Evolutionary conservation across 148 eudicot species (phyloP).

Genomic region (Polygonum aviculare): DNA sequence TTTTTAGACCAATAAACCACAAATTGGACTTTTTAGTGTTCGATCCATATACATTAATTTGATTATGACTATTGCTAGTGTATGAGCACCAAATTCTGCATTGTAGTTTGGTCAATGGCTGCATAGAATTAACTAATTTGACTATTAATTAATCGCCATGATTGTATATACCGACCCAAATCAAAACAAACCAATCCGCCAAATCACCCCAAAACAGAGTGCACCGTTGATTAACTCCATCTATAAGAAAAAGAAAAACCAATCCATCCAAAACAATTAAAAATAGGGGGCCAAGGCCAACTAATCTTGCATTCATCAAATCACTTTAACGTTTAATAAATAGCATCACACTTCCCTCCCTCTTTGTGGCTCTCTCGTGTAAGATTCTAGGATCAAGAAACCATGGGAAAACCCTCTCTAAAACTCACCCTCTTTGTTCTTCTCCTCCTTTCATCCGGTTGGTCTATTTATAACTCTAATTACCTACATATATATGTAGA

Average conservation of each 20-base stretch:
- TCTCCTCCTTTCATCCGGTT: background rate
- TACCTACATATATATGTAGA: background rate
- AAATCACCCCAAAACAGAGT: background rate
- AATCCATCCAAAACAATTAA: background rate
- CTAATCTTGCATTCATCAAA: background rate
- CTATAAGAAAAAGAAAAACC: background rate
- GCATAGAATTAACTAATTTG: background rate
- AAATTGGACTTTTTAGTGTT: too few species aligned
- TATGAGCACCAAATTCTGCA: background rate
- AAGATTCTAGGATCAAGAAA: background rate
- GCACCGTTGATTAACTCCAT: background rate
- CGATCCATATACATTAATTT: too few species aligned
- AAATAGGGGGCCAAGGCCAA: background rate
- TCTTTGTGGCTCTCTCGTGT: background rate
- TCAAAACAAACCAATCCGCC: background rate
- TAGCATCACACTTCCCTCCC: background rate
- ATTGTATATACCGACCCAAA: background rate
- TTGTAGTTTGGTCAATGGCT: background rate
- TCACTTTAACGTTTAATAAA: background rate
- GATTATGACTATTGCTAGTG: background rate
- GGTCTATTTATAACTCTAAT: background rate
- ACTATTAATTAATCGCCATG: background rate
- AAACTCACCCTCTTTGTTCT: background rate
- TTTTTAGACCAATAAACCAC: too few species aligned
- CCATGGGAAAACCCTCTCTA: background rate